These are phyloP conservation scores for Solanum etuberosum DNA, from an alignment of 257 asterid species.

Conservation along the genomic window DNA sequence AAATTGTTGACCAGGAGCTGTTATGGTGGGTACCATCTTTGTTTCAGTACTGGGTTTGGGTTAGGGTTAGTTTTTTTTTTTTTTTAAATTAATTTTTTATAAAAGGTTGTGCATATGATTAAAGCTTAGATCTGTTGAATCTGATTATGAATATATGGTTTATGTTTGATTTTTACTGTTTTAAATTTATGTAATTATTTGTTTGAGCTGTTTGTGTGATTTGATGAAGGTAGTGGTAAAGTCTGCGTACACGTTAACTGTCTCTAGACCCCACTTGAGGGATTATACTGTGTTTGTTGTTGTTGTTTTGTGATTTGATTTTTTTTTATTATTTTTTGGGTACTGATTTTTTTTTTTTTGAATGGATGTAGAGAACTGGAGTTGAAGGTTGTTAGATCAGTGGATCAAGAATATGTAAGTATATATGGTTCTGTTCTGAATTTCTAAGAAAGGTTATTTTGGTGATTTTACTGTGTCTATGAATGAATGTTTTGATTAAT, in stretches of 20 bases:
- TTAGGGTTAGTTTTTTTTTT: neutral
- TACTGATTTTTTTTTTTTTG: neutral
- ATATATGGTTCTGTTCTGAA: neutral
- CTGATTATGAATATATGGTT: neutral
- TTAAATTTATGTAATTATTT: neutral
- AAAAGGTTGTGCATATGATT: neutral
- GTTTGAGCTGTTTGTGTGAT: neutral
- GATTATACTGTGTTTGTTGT: neutral
- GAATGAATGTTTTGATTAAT: neutral
- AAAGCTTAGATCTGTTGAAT: neutral
- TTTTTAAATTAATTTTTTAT: neutral
- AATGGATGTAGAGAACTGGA: constrained; percentile 13
- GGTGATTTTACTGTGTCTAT: neutral
- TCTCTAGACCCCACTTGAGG: neutral
- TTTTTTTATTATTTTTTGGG: no score
- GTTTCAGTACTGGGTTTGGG: neutral
- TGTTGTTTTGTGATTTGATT: neutral
- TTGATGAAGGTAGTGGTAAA: neutral
- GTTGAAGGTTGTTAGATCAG: constrained; percentile 11
- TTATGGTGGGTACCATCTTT: neutral
- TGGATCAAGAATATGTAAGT: constrained; percentile 36
- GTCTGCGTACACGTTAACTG: neutral
- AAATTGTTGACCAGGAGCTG: neutral
- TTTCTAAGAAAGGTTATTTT: neutral
- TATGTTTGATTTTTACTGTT: neutral